A percentile compares a stretch with the other conserved stretches of the same genome.
Evolutionary conservation across 345 rosid species (phyloP).

Genomic region (Populus nigra): DNA sequence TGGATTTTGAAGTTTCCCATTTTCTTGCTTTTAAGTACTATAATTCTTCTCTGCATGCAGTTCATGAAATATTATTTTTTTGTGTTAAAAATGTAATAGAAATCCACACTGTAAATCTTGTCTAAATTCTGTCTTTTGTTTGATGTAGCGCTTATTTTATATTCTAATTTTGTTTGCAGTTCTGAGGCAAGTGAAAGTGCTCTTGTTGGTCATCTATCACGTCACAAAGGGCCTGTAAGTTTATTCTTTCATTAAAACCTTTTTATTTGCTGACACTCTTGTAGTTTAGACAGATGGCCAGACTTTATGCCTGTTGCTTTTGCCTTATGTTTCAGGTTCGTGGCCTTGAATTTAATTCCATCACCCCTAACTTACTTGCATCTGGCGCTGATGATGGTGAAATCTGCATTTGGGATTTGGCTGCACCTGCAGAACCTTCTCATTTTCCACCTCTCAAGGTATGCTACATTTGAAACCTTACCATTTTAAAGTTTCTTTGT

Average conservation of each 20-base stretch:
- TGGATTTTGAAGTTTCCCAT: not conserved
- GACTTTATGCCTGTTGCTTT: not conserved
- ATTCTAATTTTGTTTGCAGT: slow-evolving; percentile 33
- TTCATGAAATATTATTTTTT: not conserved
- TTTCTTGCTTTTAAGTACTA: not conserved
- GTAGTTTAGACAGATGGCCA: slow-evolving; percentile 1
- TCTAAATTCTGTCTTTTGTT: not conserved
- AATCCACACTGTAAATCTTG: not conserved
- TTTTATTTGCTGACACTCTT: not conserved
- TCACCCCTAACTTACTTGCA: slow-evolving; percentile 80
- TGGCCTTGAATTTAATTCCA: slow-evolving; percentile 88
- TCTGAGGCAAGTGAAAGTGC: slow-evolving; percentile 58
- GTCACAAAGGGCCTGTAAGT: slow-evolving; percentile 95
- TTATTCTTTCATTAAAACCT: slow-evolving; percentile 14
- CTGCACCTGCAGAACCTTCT: slow-evolving; percentile 73
- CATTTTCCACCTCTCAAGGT: slow-evolving; percentile 88
- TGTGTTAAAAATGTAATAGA: not conserved
- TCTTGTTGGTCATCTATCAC: slow-evolving; percentile 69
- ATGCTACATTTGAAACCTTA: not conserved
- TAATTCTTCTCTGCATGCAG: not conserved
- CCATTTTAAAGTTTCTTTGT: not conserved
- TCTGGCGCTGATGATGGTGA: slow-evolving; percentile 99
- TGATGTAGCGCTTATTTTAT: not conserved
- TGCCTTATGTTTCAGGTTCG: slow-evolving; percentile 61
- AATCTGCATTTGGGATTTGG: slow-evolving; percentile 92